phyloP scores from a whole-genome alignment of 176 grass and related monocot genomes.

The Juncus effusus region DNA sequence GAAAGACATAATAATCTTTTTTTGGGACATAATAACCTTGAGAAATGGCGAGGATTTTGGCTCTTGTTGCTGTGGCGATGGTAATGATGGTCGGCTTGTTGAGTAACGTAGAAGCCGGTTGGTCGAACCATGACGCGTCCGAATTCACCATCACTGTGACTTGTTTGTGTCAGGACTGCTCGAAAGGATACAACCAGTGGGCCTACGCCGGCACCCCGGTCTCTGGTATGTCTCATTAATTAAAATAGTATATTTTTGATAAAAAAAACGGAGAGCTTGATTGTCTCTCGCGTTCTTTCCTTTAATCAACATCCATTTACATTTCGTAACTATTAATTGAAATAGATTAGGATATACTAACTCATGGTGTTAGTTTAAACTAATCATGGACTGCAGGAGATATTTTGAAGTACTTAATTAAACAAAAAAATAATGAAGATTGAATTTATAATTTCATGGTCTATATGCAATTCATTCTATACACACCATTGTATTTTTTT shows the following conservation, averaged over 20 bases:
- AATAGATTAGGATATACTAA: too few species aligned
- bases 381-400: too few species aligned
- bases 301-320: too few species aligned
- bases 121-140: constrained; percentile 4
- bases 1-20: background rate
- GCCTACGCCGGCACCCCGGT: constrained; percentile 50
- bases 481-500: background rate
- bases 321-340: too few species aligned
- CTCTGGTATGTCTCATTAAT: constrained; percentile 21
- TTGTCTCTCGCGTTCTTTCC: too few species aligned
- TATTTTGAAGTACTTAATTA: too few species aligned
- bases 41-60: constrained; percentile 16
- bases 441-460: background rate
- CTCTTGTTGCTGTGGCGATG: background rate
- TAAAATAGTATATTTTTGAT: too few species aligned
- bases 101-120: constrained; percentile 12
- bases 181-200: constrained; percentile 65
- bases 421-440: too few species aligned
- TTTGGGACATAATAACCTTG: constrained; percentile 16
- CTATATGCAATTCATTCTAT: background rate
- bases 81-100: background rate
- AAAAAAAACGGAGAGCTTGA: too few species aligned
- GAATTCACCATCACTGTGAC: constrained; percentile 53
- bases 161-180: constrained; percentile 88
- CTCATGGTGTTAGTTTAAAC: too few species aligned